Conservation (phyloP, 345 rosid genomes). For the Combretum micranthum region DNA sequence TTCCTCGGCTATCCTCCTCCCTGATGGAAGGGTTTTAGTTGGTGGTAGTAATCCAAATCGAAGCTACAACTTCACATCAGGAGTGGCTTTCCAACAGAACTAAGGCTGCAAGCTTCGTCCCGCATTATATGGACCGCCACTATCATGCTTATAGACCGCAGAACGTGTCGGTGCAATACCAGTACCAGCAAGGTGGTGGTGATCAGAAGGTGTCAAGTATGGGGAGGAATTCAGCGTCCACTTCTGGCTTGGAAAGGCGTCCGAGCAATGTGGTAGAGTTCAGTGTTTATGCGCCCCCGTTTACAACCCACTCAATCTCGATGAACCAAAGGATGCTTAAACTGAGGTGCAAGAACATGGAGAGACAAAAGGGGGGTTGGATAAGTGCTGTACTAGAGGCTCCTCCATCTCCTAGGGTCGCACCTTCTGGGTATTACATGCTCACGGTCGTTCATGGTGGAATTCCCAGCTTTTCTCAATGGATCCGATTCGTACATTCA, state of each 20-base stretch:
- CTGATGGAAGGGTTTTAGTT: constrained; percentile 42
- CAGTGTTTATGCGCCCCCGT: constrained; percentile 28
- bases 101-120: constrained; percentile 46
- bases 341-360: constrained; percentile 14
- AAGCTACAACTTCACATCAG: constrained; percentile 26
- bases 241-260: constrained; percentile 19
- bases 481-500: constrained; percentile 25
- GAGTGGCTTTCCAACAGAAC: constrained; percentile 40
- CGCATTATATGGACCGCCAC: constrained; percentile 30
- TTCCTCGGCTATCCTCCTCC: constrained; percentile 43
- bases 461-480: constrained; percentile 44
- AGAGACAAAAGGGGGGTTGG: constrained; percentile 11
- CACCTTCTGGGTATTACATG: constrained; percentile 55
- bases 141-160: constrained; percentile 27
- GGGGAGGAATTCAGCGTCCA: constrained; percentile 16
- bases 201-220: constrained; percentile 10
- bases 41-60: constrained; percentile 53
- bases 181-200: no score
- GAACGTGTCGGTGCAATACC: constrained; percentile 13
- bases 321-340: constrained; percentile 54
- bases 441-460: constrained; percentile 38
- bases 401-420: constrained; percentile 38
- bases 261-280: constrained; percentile 16
- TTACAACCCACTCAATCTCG: constrained; percentile 40
- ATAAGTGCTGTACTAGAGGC: constrained; percentile 21